These are phyloP conservation scores for Pseudevernia furfuracea DNA, from an alignment of 495 filamentous ascomycete species.

Conservation along the genomic window DNA sequence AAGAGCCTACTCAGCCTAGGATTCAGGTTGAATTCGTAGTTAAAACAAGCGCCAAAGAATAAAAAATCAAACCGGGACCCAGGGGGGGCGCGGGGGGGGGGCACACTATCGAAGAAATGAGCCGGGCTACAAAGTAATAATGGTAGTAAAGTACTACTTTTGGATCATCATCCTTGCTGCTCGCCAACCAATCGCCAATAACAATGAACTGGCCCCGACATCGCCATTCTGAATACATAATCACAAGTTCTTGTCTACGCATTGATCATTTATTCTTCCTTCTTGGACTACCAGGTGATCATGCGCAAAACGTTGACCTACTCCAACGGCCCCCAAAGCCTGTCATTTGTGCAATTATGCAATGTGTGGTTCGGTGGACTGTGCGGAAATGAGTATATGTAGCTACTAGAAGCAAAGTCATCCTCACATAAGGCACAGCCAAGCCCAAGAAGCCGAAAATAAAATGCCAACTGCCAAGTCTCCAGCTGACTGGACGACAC, in stretches of 20 bases:
- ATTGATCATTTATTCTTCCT: neutral
- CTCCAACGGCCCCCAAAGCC: neutral
- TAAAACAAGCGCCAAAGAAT: constrained; percentile 2
- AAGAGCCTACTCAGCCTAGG: neutral
- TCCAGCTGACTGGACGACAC: neutral
- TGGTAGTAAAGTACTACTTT: neutral
- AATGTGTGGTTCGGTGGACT: neutral
- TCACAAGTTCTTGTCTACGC: neutral
- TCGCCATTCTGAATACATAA: neutral
- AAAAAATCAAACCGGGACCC: no score
- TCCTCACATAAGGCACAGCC: constrained; percentile 15
- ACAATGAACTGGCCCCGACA: neutral
- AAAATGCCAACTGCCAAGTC: no score
- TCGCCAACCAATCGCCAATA: neutral
- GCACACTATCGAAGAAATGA: neutral
- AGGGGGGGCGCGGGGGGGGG: no score
- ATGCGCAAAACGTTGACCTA: neutral
- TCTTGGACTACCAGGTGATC: neutral
- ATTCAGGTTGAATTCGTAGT: neutral
- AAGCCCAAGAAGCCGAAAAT: constrained; percentile 1
- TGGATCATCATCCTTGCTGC: neutral
- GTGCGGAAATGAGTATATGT: constrained; percentile 9
- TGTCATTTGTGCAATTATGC: neutral
- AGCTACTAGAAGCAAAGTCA: neutral
- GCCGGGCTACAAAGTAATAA: neutral